A percentile compares a stretch with the other conserved stretches of the same genome.
Conservation (phyloP, 495 filamentous ascomycete species). For the Acidomyces sp. region DNA sequence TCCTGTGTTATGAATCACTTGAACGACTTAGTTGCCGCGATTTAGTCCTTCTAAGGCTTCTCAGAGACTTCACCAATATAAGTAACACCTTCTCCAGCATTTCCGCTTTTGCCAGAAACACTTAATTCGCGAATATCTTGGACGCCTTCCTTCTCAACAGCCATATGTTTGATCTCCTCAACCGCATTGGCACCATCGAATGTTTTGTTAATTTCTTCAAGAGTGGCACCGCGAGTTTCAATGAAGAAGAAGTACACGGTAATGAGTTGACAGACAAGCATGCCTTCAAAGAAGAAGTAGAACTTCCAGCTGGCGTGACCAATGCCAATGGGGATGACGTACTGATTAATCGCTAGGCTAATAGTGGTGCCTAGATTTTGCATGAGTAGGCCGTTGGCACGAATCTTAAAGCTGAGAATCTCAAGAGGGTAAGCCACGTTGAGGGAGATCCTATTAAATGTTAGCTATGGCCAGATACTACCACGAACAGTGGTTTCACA, state of each 20-base stretch:
- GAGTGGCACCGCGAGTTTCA: conserved; percentile 3
- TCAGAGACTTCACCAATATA: background rate
- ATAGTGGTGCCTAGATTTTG: background rate
- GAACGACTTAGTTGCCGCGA: too few relatives aligned
- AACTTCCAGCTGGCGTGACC: conserved; percentile 21
- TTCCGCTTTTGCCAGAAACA: background rate
- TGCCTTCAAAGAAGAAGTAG: conserved; percentile 12
- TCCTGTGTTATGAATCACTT: too few relatives aligned
- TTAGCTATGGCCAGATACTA: background rate
- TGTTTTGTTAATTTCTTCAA: conserved; percentile 10
- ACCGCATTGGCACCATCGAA: conserved; percentile 3
- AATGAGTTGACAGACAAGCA: conserved; percentile 1
- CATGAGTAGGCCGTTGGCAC: conserved; percentile 54
- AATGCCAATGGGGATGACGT: conserved; percentile 32
- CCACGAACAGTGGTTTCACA: background rate
- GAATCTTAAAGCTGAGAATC: conserved; percentile 52
- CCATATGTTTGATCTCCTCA: background rate
- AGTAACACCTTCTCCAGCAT: background rate
- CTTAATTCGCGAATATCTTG: background rate
- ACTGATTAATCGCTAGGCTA: conserved; percentile 20
- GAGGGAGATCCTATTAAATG: conserved; percentile 28
- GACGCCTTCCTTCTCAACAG: background rate
- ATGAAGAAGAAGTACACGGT: conserved; percentile 8
- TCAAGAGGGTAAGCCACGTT: conserved; percentile 45
- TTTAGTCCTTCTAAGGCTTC: too few relatives aligned